Base-by-base conservation (phyloP, 1,284 basidiomycete genomes). In the Coniferiporia sulphurascens region DNA sequence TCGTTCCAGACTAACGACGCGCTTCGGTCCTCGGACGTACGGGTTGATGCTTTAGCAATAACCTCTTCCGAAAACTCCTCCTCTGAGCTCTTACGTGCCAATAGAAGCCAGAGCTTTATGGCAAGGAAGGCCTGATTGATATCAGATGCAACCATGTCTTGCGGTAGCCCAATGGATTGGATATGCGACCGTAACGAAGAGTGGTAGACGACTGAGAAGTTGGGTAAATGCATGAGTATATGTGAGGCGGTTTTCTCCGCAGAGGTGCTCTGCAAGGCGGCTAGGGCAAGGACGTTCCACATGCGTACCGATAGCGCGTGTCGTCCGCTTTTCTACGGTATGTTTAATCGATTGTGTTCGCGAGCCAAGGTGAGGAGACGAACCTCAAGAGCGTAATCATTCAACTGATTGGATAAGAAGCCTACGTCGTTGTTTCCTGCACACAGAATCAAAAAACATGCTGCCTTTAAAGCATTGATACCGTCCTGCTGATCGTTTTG, bases 81-180 rank as follows among this genome's bases (percentile, higher is more conserved):
- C 43, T 61, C 62, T 54, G 54, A 55, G 35, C 61, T 56, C 58
- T 72, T 78, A 41, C 76, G 75, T 2, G 78, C 79, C 12, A 88
- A 70, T 59, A 88, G 69, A 9, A 89, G 69, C 87, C 87, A 89
- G 2, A 87, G 70, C 67, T 86, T 88, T 65, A 88, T 79, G 1
- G 84, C 76, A 34, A 83, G 78, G 65, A 85, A 86, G 2, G 83
- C 84, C 65, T 85, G 80, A 66, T 86, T 87, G 56, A 89, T 76
- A 62, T 86, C 84, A 0, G 76, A 75, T 48, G 80, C 78, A 3
- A 77, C 77, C 17, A 74, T 67, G 48, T 80, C 77, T 15, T 72
- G 63, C 12, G 69, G 68, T 22, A 64, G 67, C 15, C 68, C 67
- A 4, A 72, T 72, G 9, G 69, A 68, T 43, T 74, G 73, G 13